A percentile compares a stretch with the other conserved stretches of the same genome.
phyloP scores from a whole-genome alignment of 192 early-diverging fungal species.

The Coemansia guatemalensis region DNA sequence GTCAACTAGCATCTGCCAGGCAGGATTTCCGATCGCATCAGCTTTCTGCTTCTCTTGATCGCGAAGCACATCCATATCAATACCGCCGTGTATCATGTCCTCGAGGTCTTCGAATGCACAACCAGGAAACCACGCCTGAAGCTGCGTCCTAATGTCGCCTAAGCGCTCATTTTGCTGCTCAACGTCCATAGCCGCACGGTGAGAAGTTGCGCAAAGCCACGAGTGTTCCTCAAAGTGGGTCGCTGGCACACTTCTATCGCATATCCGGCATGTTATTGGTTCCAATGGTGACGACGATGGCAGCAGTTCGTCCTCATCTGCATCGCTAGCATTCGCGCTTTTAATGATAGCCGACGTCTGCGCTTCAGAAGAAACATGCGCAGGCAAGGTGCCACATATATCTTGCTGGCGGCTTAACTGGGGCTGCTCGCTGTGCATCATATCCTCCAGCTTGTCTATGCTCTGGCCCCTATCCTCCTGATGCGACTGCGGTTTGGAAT shows the following conservation, averaged over 20 bases:
- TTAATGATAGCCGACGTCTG: too few relatives aligned
- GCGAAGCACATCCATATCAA: slow-evolving; percentile 11
- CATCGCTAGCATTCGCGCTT: neutral
- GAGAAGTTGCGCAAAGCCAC: slow-evolving; percentile 47
- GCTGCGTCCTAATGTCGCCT: slow-evolving; percentile 27
- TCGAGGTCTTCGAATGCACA: slow-evolving; percentile 31
- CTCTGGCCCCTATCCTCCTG: neutral
- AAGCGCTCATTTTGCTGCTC: slow-evolving; percentile 45
- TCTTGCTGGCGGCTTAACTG: neutral
- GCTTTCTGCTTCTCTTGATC: slow-evolving; percentile 17
- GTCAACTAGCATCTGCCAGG: slow-evolving; percentile 27
- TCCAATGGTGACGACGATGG: slow-evolving; percentile 12
- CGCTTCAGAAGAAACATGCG: too few relatives aligned
- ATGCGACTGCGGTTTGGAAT: neutral
- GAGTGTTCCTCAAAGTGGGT: slow-evolving; percentile 47
- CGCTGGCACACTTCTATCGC: slow-evolving; percentile 35
- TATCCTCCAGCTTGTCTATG: neutral
- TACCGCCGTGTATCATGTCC: slow-evolving; percentile 25
- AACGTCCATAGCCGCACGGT: slow-evolving; percentile 47
- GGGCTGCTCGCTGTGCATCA: neutral
- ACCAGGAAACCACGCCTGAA: slow-evolving; percentile 44
- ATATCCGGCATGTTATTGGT: slow-evolving; percentile 44
- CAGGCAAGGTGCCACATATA: neutral
- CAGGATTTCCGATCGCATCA: slow-evolving; percentile 12
- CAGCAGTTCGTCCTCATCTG: slow-evolving; percentile 2